Evolutionary conservation across 1,284 basidiomycete species (phyloP).

Genomic region (Ceratobasidium sp.): DNA sequence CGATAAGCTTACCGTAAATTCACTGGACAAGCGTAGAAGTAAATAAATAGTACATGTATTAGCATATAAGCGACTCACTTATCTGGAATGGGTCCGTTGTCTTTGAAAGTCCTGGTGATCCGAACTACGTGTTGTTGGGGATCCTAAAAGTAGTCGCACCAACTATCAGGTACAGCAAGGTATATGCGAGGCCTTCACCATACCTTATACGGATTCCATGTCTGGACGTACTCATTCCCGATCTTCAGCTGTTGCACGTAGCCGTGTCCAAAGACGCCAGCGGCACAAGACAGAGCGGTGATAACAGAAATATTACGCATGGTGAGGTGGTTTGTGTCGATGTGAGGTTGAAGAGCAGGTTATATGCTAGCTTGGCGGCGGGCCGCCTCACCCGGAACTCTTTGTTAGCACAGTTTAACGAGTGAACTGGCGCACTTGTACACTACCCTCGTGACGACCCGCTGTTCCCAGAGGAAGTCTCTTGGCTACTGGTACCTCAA

Average conservation of each 20-base stretch:
- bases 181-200: not conserved
- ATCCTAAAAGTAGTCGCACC: not conserved
- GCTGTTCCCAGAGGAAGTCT: not conserved
- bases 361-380: slow-evolving; percentile 30
- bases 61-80: not conserved
- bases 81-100: slow-evolving; percentile 29
- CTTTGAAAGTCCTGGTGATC: slow-evolving; percentile 31
- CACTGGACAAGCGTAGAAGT: not conserved
- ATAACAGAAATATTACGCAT: slow-evolving; percentile 11
- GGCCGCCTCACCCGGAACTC: not conserved
- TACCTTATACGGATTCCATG: slow-evolving; percentile 34
- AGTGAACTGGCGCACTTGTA: too few species aligned
- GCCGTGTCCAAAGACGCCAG: slow-evolving; percentile 9
- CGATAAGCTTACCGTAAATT: not conserved
- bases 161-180: not conserved
- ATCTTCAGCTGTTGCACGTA: slow-evolving; percentile 33
- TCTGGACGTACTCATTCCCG: slow-evolving; percentile 18
- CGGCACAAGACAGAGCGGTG: slow-evolving; percentile 4
- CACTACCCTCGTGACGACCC: not conserved
- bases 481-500: too few species aligned
- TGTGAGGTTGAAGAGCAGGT: not conserved
- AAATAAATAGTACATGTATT: too few species aligned
- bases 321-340: not conserved
- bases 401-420: not conserved
- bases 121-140: slow-evolving; percentile 28